Evolutionary conservation across 2,329 filamentous ascomycete species (phyloP).

Genomic region (Fragosphaeria purpurea): DNA sequence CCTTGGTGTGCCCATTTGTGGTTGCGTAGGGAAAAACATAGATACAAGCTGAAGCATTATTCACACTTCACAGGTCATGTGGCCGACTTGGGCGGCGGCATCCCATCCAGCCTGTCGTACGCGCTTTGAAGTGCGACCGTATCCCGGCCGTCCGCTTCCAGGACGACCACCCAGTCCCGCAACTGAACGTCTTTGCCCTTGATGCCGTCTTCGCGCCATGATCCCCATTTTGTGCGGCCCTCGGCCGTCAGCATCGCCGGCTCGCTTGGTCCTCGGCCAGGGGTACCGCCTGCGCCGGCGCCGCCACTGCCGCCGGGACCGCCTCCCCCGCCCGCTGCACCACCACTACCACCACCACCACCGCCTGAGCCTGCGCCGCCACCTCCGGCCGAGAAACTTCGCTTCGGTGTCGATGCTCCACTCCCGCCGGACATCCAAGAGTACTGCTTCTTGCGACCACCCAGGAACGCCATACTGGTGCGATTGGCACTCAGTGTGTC

Average conservation of each 20-base stretch:
- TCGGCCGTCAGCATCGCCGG: slow-evolving; percentile 41
- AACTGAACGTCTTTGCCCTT: slow-evolving; percentile 74
- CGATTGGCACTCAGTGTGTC: slow-evolving; percentile 75
- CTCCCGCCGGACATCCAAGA: slow-evolving; percentile 60
- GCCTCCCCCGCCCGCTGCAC: slow-evolving; percentile 24
- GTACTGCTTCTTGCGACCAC: slow-evolving; percentile 59
- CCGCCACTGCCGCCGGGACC: slow-evolving; percentile 6
- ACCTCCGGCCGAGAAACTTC: neutral
- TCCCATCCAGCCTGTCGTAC: slow-evolving; percentile 40
- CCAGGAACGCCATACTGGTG: slow-evolving; percentile 61
- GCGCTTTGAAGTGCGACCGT: slow-evolving; percentile 50
- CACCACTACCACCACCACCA: slow-evolving; percentile 24
- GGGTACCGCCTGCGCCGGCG: slow-evolving; percentile 7
- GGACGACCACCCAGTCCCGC: slow-evolving; percentile 67
- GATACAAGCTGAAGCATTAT: too few species aligned
- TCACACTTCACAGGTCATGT: neutral
- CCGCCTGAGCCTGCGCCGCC: slow-evolving; percentile 21
- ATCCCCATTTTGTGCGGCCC: slow-evolving; percentile 56
- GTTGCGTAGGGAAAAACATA: too few species aligned
- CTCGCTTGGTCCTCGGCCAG: slow-evolving; percentile 19
- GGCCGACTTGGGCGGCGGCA: slow-evolving; percentile 14
- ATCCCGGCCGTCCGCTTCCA: slow-evolving; percentile 67
- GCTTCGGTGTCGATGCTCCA: slow-evolving; percentile 41
- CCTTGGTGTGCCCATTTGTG: too few species aligned
- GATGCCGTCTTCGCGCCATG: slow-evolving; percentile 67